Evolutionary conservation across 345 rosid species (phyloP), one percentile per base, ranked within the genome.

Genomic region (Triadica sebifera): DNA sequence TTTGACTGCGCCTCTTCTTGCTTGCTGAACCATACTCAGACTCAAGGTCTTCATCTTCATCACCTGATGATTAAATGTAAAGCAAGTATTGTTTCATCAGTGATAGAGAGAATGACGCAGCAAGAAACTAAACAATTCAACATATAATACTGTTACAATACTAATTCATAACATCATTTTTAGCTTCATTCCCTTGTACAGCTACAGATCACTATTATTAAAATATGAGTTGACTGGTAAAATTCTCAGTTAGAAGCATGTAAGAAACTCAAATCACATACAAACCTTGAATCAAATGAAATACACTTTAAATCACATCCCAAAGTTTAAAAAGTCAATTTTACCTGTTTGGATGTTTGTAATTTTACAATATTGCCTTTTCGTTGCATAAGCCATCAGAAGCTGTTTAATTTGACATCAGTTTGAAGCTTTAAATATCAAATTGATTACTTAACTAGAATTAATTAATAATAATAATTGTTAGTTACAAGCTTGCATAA

Each of bases 31-130:
- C 90, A 80, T 88, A 77, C 57, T 89, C 91, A 75, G 80, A 84
- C 78, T 89, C 96, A 34, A n/a, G 87, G 67, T 93, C 97, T 66
- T 93, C 98, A 70, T 94, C 92, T 63, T 90, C 98, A 81, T 91
- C 91, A 84, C 75, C 99, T 94, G 83, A 58, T 38, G 12, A 76
- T n/a, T 12, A 55, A 52, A 45, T 38, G 56, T 71, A 52, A 75
- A 59, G 74, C 16, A 59, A 12, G 46, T 37, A 10, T 49, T 13
- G 5, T 65, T 38, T 53, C 55, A 55, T 34, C 8, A 16, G 46
- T 6, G 5, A 37, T 6, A 19, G 65, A 19, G 53, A 25, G 15
- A 53, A 45, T 12, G n/a, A 15, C 8, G 52, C 39, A 59, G 20
- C 9, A 34, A 49, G 20, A 11, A 47, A 72, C 37, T 20, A 29